phyloP scores from a whole-genome alignment of 2,329 filamentous ascomycete species.

The Arachnomyces sp. region DNA sequence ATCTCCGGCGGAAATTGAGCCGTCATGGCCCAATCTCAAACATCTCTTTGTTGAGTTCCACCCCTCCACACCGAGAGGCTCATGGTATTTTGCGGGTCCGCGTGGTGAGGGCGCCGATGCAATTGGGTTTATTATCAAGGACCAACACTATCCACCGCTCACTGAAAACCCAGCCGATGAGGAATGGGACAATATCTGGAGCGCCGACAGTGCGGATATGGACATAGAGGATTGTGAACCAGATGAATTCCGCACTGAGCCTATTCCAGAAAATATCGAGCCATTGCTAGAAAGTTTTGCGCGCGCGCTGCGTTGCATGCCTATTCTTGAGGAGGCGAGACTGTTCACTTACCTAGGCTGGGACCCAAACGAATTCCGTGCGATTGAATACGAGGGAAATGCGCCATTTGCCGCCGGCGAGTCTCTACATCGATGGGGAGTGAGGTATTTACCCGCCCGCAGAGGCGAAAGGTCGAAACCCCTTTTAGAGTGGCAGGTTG shows the following conservation, averaged over 20 bases:
- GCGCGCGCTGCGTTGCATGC: constrained; percentile 8
- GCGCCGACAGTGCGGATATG: too few species aligned
- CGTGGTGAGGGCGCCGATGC: constrained; percentile 2
- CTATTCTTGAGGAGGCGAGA: constrained; percentile 1
- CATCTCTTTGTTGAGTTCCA: constrained; percentile 5
- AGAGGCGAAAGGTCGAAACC: constrained; percentile 1
- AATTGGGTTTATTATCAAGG: constrained; percentile 1
- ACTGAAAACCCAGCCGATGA: constrained; percentile 5
- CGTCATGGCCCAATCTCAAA: constrained; percentile 6
- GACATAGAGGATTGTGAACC: constrained; percentile 1
- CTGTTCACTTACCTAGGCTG: constrained; percentile 2
- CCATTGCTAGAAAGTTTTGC: constrained; percentile 8
- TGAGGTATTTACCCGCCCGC: not conserved
- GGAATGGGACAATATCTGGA: too few species aligned
- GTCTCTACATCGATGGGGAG: too few species aligned
- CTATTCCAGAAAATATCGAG: constrained; percentile 6
- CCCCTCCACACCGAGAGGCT: constrained; percentile 5
- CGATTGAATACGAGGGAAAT: too few species aligned
- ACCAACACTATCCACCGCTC: constrained; percentile 4
- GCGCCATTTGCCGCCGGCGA: too few species aligned
- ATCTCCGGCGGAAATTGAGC: constrained; percentile 8
- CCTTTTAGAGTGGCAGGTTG: constrained; percentile 8
- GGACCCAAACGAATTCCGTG: not conserved
- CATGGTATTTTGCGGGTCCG: constrained; percentile 8
- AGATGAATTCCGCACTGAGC: constrained; percentile 5